phyloP scores from a whole-genome alignment of 2,329 filamentous ascomycete genomes.

The Sordariomycetes sp. region DNA sequence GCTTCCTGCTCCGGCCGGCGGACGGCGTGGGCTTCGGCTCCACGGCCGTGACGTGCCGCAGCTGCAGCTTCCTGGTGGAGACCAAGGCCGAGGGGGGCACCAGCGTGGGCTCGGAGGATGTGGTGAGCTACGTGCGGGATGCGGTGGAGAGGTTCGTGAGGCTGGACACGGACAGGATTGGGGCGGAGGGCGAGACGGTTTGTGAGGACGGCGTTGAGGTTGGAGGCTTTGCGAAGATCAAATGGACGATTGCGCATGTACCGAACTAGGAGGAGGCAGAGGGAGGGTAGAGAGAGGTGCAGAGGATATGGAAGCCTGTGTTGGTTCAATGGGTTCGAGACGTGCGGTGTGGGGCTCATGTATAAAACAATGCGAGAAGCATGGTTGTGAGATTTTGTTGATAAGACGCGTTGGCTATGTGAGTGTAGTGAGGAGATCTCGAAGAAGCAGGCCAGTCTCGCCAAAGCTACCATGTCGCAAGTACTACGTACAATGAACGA shows the following conservation, averaged over 20 bases:
- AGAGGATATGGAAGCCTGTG: not conserved
- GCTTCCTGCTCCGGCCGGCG: constrained; percentile 5
- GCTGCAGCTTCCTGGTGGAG: constrained; percentile 5
- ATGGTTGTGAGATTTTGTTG: no score
- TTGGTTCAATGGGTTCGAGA: no score
- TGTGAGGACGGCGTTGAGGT: constrained; percentile 5
- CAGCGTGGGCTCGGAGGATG: constrained; percentile 4
- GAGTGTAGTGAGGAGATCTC: no score
- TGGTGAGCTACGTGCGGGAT: constrained; percentile 1
- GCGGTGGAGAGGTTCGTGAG: constrained; percentile 3
- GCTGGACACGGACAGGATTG: constrained; percentile 1
- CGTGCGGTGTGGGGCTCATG: no score
- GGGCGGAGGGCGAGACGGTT: constrained; percentile 5
- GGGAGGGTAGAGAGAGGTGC: no score
- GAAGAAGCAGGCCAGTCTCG: no score
- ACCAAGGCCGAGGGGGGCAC: constrained; percentile 5
- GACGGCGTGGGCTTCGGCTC: constrained; percentile 4
- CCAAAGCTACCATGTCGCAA: no score
- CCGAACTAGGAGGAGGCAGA: constrained; percentile 1
- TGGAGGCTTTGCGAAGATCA: constrained; percentile 3
- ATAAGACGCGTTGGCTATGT: no score
- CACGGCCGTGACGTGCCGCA: constrained; percentile 4
- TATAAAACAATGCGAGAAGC: no score
- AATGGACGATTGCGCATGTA: constrained; percentile 6
- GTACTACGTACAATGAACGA: no score